Conservation (phyloP, 140 eudicot species). For the Stevia rebaudiana region DNA sequence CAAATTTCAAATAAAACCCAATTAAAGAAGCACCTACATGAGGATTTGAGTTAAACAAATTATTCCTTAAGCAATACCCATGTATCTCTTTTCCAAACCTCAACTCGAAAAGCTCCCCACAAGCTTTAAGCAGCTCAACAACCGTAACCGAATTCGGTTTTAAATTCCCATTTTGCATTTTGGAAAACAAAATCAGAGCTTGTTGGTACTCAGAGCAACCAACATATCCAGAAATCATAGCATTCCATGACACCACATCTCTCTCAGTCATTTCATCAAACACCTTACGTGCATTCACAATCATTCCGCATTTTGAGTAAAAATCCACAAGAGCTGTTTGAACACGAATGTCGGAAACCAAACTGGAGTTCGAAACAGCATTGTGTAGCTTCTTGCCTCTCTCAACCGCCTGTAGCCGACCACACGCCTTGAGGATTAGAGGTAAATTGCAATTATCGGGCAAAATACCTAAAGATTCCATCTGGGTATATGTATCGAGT, state of each 20-base stretch:
- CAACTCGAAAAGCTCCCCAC: slow-evolving; percentile 41
- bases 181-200: slow-evolving; percentile 31
- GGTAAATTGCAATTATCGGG: slow-evolving; percentile 48
- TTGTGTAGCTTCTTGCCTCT: slow-evolving; percentile 44
- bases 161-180: slow-evolving; percentile 35
- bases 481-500: slow-evolving; percentile 44
- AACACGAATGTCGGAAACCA: slow-evolving; percentile 38
- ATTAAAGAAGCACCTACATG: slow-evolving; percentile 50
- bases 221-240: slow-evolving; percentile 57
- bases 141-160: slow-evolving; percentile 42
- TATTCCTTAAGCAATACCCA: slow-evolving; percentile 49
- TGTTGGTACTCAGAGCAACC: slow-evolving; percentile 28
- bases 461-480: slow-evolving; percentile 42
- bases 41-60: slow-evolving; percentile 28
- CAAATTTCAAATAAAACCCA: slow-evolving; percentile 45
- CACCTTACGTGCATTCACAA: slow-evolving; percentile 37
- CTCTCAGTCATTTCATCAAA: slow-evolving; percentile 53
- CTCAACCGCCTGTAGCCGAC: slow-evolving; percentile 36
- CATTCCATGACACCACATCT: slow-evolving; percentile 60
- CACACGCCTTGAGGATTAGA: slow-evolving; percentile 50
- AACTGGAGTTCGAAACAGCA: neutral
- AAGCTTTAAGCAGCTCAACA: slow-evolving; percentile 42
- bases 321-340: slow-evolving; percentile 43
- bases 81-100: slow-evolving; percentile 44
- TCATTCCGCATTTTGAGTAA: slow-evolving; percentile 41